phyloP scores from a whole-genome alignment of 257 asterid species.

The Capsicum chinense region DNA sequence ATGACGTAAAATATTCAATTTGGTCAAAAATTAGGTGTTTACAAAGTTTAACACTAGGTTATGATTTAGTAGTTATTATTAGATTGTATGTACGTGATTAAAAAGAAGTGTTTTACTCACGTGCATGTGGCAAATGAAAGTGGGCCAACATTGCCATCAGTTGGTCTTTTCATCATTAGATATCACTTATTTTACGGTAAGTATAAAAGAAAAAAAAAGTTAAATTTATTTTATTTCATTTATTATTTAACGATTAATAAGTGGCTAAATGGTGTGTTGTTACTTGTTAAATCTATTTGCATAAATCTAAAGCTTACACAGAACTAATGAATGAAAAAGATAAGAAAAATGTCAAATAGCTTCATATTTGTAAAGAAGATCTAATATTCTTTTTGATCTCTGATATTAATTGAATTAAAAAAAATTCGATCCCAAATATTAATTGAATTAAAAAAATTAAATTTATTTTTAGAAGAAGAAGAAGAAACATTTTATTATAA shows the following conservation, averaged over 20 bases:
- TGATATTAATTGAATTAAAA: no score
- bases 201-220: not conserved
- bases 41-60: no score
- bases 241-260: not conserved
- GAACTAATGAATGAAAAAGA: conserved; percentile 80
- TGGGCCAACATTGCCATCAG: conserved; percentile 69
- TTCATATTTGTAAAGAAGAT: conserved; percentile 56
- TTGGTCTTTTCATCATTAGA: conserved; percentile 78
- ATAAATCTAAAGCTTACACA: conserved; percentile 64
- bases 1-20: no score
- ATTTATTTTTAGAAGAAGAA: not conserved
- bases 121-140: conserved; percentile 79
- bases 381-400: not conserved
- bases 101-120: not conserved
- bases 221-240: not conserved
- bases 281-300: conserved; percentile 50
- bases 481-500: not conserved
- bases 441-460: not conserved
- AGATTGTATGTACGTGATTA: no score
- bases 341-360: conserved; percentile 42
- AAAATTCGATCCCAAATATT: no score
- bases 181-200: conserved; percentile 84
- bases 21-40: no score
- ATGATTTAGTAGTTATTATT: no score
- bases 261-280: not conserved